Conservation (phyloP, 352 stramenopile genomes). For the Pythium biforme region DNA sequence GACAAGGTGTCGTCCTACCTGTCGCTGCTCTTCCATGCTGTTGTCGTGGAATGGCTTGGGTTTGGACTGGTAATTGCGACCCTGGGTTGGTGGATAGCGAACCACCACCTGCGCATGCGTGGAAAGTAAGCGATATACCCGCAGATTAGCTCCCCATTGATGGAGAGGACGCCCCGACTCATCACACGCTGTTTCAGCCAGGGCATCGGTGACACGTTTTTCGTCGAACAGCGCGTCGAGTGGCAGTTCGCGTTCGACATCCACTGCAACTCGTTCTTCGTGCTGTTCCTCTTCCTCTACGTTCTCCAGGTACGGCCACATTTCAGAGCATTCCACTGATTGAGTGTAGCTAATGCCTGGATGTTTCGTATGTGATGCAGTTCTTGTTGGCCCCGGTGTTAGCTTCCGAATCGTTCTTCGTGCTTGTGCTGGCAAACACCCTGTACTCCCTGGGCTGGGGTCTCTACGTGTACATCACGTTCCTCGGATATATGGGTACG, state of each 20-base stretch:
- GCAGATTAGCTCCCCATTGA: neutral
- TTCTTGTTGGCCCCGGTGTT: conserved; percentile 96
- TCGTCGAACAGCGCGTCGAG: conserved; percentile 97
- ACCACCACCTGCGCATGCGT: conserved; percentile 62
- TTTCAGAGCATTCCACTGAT: neutral
- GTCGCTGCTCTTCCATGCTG: conserved; percentile 72
- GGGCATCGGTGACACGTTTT: conserved; percentile 72
- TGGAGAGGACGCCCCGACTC: neutral
- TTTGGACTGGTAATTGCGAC: conserved; percentile 73
- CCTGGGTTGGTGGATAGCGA: conserved; percentile 72
- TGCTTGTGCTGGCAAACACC: conserved; percentile 91
- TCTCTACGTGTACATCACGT: conserved; percentile 98
- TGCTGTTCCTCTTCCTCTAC: conserved; percentile 95
- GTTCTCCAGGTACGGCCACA: conserved; percentile 68
- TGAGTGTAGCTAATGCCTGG: neutral
- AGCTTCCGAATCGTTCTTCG: conserved; percentile 84
- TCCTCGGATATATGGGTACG: conserved; percentile 95
- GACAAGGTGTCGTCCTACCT: conserved; percentile 45
- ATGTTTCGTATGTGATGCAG: conserved; percentile 46
- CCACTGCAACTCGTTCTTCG: conserved; percentile 99
- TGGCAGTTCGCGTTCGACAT: conserved; percentile 99
- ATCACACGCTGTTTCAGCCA: conserved; percentile 32
- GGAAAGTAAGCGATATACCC: conserved; percentile 38
- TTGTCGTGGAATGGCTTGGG: conserved; percentile 82
- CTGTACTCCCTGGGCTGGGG: conserved; percentile 93